Evolutionary conservation across 2,329 filamentous ascomycete genomes (phyloP).

Genomic region (Myriosclerotinia scirpicola): DNA sequence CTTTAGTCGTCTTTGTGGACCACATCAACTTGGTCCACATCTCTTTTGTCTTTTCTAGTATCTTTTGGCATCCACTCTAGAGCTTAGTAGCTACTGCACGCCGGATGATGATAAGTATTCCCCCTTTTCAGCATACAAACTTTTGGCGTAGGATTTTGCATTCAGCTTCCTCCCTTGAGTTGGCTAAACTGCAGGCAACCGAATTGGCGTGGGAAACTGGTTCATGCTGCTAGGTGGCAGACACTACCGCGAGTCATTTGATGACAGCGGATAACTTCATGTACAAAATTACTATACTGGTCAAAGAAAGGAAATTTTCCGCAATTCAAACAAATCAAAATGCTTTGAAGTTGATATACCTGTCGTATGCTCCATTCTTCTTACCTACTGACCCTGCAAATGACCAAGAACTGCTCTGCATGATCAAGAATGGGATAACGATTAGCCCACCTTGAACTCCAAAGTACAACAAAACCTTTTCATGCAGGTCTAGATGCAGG

Average conservation of each 20-base stretch:
- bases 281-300: conserved; percentile 17
- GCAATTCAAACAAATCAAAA: conserved; percentile 6
- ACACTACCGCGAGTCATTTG: conserved; percentile 18
- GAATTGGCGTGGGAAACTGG: conserved; percentile 1
- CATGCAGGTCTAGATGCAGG: conserved; percentile 23
- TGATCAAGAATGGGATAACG: conserved; percentile 23
- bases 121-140: conserved; percentile 12
- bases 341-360: conserved; percentile 1
- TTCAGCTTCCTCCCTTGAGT: conserved; percentile 2
- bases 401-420: conserved; percentile 15
- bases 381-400: not conserved
- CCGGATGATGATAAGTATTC: conserved; percentile 19
- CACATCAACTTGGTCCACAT: conserved; percentile 66
- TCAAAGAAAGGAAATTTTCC: conserved; percentile 15
- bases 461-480: conserved; percentile 6
- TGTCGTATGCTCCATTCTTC: conserved; percentile 17
- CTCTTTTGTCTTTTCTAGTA: conserved; percentile 40
- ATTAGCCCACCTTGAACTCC: not conserved
- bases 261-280: conserved; percentile 22
- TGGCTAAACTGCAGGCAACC: conserved; percentile 9
- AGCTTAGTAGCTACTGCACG: conserved; percentile 24
- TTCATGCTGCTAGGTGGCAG: conserved; percentile 23
- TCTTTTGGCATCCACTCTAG: conserved; percentile 24
- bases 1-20: conserved; percentile 57
- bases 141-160: not conserved